Conservation (phyloP, 495 filamentous ascomycete genomes). For the Sphaerosporella brunnea region DNA sequence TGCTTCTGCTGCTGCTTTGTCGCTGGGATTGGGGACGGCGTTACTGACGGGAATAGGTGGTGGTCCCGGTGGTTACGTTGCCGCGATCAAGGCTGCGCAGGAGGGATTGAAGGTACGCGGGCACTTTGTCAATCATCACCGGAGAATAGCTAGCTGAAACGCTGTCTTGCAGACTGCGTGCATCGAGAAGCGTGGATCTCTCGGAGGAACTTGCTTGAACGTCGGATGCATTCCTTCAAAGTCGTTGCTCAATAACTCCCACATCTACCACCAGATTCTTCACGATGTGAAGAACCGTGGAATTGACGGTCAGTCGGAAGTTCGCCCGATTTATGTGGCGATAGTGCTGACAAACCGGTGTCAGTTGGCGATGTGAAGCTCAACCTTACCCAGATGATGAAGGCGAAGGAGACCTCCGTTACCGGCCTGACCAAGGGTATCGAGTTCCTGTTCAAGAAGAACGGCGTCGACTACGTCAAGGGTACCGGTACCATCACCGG, state of each 20-base stretch:
- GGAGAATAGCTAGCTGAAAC: not conserved
- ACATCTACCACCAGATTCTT: constrained; percentile 91
- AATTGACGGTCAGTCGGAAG: constrained; percentile 42
- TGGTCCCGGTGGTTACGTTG: constrained; percentile 96
- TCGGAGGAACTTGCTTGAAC: constrained; percentile 95
- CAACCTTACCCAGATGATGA: constrained; percentile 89
- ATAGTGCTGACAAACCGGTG: not conserved
- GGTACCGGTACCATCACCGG: constrained; percentile 73
- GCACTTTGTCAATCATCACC: too few species aligned
- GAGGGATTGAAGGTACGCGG: constrained; percentile 77
- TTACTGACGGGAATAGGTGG: constrained; percentile 42
- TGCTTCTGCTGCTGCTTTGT: not conserved
- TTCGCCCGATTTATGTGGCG: not conserved
- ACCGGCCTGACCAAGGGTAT: constrained; percentile 84
- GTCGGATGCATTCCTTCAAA: constrained; percentile 99
- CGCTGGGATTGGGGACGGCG: not conserved
- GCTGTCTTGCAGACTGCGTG: constrained; percentile 57
- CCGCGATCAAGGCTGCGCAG: constrained; percentile 96
- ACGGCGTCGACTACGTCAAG: constrained; percentile 91
- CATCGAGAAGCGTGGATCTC: constrained; percentile 91
- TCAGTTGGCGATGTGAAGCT: constrained; percentile 83
- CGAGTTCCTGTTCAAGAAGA: constrained; percentile 97
- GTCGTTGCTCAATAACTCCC: constrained; percentile 98
- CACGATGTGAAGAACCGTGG: constrained; percentile 95
- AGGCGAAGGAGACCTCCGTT: constrained; percentile 89